A percentile compares a stretch with the other conserved stretches of the same genome.
phyloP scores from a whole-genome alignment of 1,139 yeast genomes.

The Candida glucosophila region DNA sequence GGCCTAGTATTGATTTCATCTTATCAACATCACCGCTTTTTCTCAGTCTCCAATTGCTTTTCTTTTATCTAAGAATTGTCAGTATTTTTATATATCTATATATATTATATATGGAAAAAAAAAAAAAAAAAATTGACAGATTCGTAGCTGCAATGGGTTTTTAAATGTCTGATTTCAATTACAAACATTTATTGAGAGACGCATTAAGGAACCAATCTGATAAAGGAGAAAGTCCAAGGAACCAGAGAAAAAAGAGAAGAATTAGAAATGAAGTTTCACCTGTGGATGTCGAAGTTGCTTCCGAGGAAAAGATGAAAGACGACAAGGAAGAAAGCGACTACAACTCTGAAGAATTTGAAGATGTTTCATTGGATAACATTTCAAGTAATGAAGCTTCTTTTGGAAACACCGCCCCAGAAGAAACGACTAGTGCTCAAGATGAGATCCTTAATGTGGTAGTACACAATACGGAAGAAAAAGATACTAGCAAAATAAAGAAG shows the following conservation, averaged over 20 bases:
- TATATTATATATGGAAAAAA: too few species aligned
- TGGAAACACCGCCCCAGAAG: conserved; percentile 1
- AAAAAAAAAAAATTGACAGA: too few species aligned
- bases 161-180: conserved; percentile 6
- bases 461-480: conserved; percentile 6
- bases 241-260: conserved; percentile 1
- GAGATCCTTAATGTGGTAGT: conserved; percentile 10
- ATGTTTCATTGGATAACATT: conserved; percentile 13
- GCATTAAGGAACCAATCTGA: too few species aligned
- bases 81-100: too few species aligned
- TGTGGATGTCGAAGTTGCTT: neutral
- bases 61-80: too few species aligned
- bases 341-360: conserved; percentile 26
- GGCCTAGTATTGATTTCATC: too few species aligned
- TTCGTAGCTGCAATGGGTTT: too few species aligned
- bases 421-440: conserved; percentile 5
- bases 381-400: neutral
- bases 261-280: too few species aligned
- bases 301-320: neutral
- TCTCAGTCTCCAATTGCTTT: too few species aligned
- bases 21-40: too few species aligned
- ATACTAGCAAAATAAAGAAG: conserved; percentile 11
- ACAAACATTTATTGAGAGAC: conserved; percentile 4
- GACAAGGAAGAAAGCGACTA: conserved; percentile 4
- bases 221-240: conserved; percentile 1